Base-by-base conservation (phyloP, 2,329 filamentous ascomycete species). In the Xylaria sp. region DNA sequence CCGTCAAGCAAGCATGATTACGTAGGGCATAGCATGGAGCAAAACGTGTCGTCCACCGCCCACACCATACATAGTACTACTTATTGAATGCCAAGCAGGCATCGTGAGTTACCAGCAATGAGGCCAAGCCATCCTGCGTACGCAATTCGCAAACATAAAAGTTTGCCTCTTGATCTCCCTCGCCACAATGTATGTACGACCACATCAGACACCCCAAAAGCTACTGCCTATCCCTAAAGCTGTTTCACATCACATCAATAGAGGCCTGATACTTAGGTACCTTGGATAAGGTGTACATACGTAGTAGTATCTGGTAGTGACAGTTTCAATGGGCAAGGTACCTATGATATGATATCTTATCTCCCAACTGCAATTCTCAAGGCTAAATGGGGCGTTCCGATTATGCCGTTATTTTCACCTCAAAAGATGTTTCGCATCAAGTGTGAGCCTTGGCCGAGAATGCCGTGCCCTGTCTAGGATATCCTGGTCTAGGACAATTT, bases 11-110 rank as follows among this genome's bases (percentile, higher is more conserved):
- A 44, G 62, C 48, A 70, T 21, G 47, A 65, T 71, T 69, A 71
- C 66, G 69, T 70, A 70, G 61, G 40, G 37, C 12, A 48, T 18
- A 68, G 73, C 61, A 66, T 72, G 71, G 66, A 69, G 63, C 63
- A 54, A 35, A 53, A 66, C 47, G 42, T 61, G 57, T 44, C 10
- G 62, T 57, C 51, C 63, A 69, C 55, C 21, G 42, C 58, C 47
- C 48, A 47, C 37, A n/a, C 13, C 25, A 42, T 29, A n/a, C n/a
- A n/a, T n/a, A n/a, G n/a, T n/a, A n/a, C n/a, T n/a, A 58, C 66
- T 50, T 57, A 57, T 40, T 63, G 40, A 55, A 60, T 64, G 75
- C 75, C 76, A 78, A 76, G 73, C 75, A 75, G 75, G 75, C 74
- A 74, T 74, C 75, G 69, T 60, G 66, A 69, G 69, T 50, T 47